Base-by-base conservation (phyloP, 2,329 filamentous ascomycete genomes). In the Coniosporium tulheliwenetii region DNA sequence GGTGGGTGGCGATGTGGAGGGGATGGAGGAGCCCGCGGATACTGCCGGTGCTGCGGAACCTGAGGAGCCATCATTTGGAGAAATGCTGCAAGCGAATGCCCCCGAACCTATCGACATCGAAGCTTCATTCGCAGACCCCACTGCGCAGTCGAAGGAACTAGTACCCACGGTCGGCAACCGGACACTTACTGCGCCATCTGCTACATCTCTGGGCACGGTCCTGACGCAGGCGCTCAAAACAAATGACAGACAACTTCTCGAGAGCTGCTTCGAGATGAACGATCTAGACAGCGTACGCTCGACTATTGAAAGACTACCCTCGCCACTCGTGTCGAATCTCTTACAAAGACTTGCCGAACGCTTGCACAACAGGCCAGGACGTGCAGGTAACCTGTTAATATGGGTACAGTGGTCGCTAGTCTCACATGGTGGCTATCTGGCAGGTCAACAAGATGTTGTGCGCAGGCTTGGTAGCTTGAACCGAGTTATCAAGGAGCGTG, bases 401-500 rank as follows among this genome's bases (percentile, higher is more conserved):
- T 98, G 91, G 87, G 82, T 96, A 36, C 87, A 95, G 62, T 94
- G 86, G 85, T 89, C 85, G 1, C 74, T 95, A 41, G 77, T 95
- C 30, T 80, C 84, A 1, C 91, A 98, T 56, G 91, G 91, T 48
- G 91, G 89, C 48, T 87, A 87, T 40, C 70, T 98, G 39, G 85
- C 87, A 9, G 81, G 81, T 30, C 85, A 93, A 58, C 77, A 83
- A n/a, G 81, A 87, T 47, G 70, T 94, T 32, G 72, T 91, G 49
- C 78, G 79, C 54, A 79, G 80, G 55, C 73, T 98, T 44, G 71
- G 75, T 38, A 79, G 81, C 34, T 69, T 98, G 41, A 84, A 89
- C 59, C 81, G 82, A 55, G 89, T 96, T 13, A 74, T 96, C 44
- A 81, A 86, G 46, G 85, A 93, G 63, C 78, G 91, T 35, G 81